Evolutionary conservation across 306 rosid species (phyloP).

Genomic region (Nissolia schottii): DNA sequence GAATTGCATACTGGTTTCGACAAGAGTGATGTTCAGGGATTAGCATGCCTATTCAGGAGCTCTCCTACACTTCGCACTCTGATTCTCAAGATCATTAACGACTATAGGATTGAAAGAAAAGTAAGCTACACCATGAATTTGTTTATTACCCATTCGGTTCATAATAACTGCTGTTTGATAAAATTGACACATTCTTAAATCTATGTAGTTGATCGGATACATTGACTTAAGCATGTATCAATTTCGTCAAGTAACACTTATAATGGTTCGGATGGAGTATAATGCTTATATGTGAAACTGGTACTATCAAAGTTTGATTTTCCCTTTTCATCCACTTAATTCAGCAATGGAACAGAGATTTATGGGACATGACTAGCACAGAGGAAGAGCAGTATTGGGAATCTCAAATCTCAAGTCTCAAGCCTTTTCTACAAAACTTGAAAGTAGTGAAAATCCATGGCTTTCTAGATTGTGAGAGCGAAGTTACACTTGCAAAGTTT

Average conservation of each 20-base stretch:
- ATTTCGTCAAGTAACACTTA: too few species aligned
- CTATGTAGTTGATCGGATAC: too few species aligned
- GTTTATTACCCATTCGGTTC: too few species aligned
- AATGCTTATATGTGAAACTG: background rate
- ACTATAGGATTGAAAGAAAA: conserved; percentile 45
- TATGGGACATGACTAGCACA: conserved; percentile 49
- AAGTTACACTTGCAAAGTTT: conserved; percentile 68
- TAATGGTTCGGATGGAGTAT: too few species aligned
- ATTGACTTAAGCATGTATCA: too few species aligned
- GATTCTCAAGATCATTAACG: conserved; percentile 48
- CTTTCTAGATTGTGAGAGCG: conserved; percentile 64
- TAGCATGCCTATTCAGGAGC: conserved; percentile 61
- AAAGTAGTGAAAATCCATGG: conserved; percentile 67
- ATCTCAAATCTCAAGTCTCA: conserved; percentile 45
- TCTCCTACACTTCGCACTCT: conserved; percentile 54
- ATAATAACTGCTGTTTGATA: too few species aligned
- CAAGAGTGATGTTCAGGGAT: conserved; percentile 53
- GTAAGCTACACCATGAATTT: conserved; percentile 34
- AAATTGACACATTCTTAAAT: too few species aligned
- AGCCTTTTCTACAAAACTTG: conserved; percentile 53
- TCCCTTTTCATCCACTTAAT: background rate
- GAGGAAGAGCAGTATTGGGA: conserved; percentile 80
- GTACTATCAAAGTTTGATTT: background rate
- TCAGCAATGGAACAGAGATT: conserved; percentile 76
- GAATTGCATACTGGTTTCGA: conserved; percentile 58